These are phyloP conservation scores for Pecoramyces ruminantium DNA, from an alignment of 192 early-diverging fungal genomes.

Conservation along the genomic window DNA sequence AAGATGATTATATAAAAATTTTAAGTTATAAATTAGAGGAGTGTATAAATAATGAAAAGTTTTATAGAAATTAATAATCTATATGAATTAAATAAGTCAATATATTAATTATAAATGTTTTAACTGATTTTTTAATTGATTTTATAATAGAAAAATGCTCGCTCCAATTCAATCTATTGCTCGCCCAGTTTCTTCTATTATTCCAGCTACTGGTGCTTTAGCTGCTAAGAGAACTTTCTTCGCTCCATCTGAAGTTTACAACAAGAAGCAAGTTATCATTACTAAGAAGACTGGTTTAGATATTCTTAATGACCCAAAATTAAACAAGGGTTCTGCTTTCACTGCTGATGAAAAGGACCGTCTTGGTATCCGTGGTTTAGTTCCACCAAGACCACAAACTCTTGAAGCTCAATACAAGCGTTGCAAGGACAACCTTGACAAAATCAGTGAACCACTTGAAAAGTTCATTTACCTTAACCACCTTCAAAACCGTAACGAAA, in stretches of 20 bases:
- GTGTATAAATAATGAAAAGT: too few species aligned
- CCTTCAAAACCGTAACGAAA: constrained; percentile 58
- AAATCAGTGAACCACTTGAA: constrained; percentile 51
- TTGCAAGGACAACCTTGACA: constrained; percentile 46
- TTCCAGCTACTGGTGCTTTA: neutral
- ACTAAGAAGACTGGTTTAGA: neutral
- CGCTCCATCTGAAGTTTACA: neutral
- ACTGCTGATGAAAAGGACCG: constrained; percentile 21
- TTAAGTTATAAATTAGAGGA: too few species aligned
- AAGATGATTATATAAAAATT: too few species aligned
- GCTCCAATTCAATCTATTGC: neutral
- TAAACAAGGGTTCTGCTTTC: constrained; percentile 32
- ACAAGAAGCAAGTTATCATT: neutral
- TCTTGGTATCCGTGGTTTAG: constrained; percentile 49
- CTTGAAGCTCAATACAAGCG: constrained; percentile 58
- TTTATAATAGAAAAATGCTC: neutral
- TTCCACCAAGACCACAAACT: constrained; percentile 56
- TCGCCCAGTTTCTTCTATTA: neutral
- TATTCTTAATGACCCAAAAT: neutral
- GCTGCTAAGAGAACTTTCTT: neutral
- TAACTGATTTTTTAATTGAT: neutral
- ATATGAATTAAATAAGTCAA: too few species aligned
- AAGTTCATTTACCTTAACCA: constrained; percentile 74
- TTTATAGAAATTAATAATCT: too few species aligned
- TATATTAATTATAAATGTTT: too few species aligned